Base-by-base conservation (phyloP, 2,329 filamentous ascomycete genomes). In the Proliferodiscus dingleyae region DNA sequence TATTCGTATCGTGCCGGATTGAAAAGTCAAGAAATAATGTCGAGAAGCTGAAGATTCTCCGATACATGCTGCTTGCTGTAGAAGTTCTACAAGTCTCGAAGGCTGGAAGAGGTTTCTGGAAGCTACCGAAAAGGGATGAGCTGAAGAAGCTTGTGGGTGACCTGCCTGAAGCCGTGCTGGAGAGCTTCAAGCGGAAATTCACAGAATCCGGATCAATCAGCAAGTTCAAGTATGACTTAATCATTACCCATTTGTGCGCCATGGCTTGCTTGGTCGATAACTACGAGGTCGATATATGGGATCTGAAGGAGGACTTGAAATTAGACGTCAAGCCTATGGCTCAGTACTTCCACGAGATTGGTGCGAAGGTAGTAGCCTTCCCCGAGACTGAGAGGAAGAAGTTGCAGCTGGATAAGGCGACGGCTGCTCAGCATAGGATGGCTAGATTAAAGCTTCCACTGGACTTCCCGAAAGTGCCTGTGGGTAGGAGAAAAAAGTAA, bases 401-500 rank as follows among this genome's bases (percentile, higher is more conserved):
- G 63, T 68, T 72, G 54, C 72, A 77, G 47, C 74, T 81, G 54
- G 77, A 75, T 24, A 82, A 81, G 62, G 77, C 78, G 2, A 74
- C 80, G 59, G 76, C 74, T 3, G 65, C 67, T 16, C 79, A 79
- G 45, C 80, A 81, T 50, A 75, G 75, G 49, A 69, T 90, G 40
- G 89, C 86, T 10, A 81, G 81, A 56, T 69, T 97, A 58, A 79
- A 76, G 57, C 66, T 96, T 51, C 93, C 93, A 3, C 70, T 96
- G 37, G 76, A 83, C 48, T 96, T 96, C 64, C 93, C 91, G 1
- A 89, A 85, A 69, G 49, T 60, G 7, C 49, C 56, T 1, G 56
- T 56, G 48, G 57, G 54, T n/a, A 11, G 55, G 56, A 40, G 40
- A n/a, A n/a, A 58, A 40, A 23, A 58, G 46, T 36, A 49, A 54